Base-by-base conservation (phyloP, 148 eudicot species). In the Amaranthus palmeri region DNA sequence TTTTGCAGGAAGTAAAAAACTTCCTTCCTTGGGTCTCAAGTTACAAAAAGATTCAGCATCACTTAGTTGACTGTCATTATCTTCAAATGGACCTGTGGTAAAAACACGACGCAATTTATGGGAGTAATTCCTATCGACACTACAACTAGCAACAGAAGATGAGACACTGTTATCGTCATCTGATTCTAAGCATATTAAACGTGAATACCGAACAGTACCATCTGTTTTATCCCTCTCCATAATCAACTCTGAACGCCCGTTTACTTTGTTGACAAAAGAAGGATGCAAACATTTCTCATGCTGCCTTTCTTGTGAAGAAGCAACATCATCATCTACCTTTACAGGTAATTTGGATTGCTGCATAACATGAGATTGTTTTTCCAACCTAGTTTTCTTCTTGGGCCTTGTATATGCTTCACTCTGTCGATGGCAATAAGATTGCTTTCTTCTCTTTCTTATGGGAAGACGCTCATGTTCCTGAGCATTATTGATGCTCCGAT, bases 141-240 rank as follows among this genome's bases (percentile, higher is more conserved):
- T 85, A 86, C 93, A 88, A 78, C 97, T 88, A 85, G 82, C 93
- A 78, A 88, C 91, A 65, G 97, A 91, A 68, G 86, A 84, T 67
- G 87, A 45, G 50, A 79, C 78, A 76, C 74, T 83, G 79, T 78
- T 78, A 68, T 72, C 83, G 75, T 74, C 84, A 79, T 79, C 68
- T 61, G 74, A 74, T 73, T 76, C 86, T 76, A 78, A 70, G 76
- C 78, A 76, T 61, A 77, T 54, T 50, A 71, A 76, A 72, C 10
- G 66, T 36, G 84, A 81, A 77, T 67, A 72, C 59, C 88, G 77
- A 71, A 78, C 75, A 76, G 61, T 81, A 75, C 82, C 89, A 75
- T 76, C 71, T 61, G 54, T 59, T 77, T 78, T 79, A 75, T 71
- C 83, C 82, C 86, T 84, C 71, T 74, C 87, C 77, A 66, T 50